Evolutionary conservation across 805 yeast species (phyloP).

Genomic region (Komagataella pastoris): DNA sequence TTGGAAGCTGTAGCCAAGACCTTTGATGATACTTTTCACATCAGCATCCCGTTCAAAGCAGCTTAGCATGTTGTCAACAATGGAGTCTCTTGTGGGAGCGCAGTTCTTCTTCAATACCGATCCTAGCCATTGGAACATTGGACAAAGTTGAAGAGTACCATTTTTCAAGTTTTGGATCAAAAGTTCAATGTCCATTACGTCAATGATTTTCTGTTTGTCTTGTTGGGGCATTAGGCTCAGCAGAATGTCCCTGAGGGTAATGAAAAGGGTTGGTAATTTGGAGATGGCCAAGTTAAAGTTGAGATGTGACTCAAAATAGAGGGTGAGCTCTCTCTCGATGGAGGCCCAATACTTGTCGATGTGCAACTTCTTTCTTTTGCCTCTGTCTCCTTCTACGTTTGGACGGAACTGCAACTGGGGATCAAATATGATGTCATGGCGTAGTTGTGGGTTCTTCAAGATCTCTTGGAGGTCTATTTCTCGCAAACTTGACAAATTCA

Average conservation of each 20-base stretch:
- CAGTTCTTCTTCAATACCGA: constrained; percentile 76
- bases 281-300: constrained; percentile 16
- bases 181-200: constrained; percentile 65
- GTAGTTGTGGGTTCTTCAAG: constrained; percentile 77
- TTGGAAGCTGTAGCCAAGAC: constrained; percentile 63
- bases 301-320: constrained; percentile 3
- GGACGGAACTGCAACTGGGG: constrained; percentile 88
- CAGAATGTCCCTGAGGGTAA: constrained; percentile 67
- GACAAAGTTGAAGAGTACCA: constrained; percentile 60
- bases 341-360: constrained; percentile 80
- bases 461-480: constrained; percentile 86
- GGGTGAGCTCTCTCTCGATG: constrained; percentile 40
- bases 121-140: constrained; percentile 63
- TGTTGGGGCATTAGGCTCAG: constrained; percentile 65
- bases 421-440: constrained; percentile 89
- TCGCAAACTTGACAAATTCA: constrained; percentile 63
- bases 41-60: constrained; percentile 26
- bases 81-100: constrained; percentile 88
- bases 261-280: constrained; percentile 56
- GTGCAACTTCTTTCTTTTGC: constrained; percentile 58
- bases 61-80: constrained; percentile 74
- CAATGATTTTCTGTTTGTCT: constrained; percentile 53
- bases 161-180: constrained; percentile 62
- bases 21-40: constrained; percentile 17
- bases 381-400: constrained; percentile 83